A percentile compares a stretch with the other conserved stretches of the same genome.
Conservation (phyloP, 768 basidiomycete species). For the Boletus edulis region DNA sequence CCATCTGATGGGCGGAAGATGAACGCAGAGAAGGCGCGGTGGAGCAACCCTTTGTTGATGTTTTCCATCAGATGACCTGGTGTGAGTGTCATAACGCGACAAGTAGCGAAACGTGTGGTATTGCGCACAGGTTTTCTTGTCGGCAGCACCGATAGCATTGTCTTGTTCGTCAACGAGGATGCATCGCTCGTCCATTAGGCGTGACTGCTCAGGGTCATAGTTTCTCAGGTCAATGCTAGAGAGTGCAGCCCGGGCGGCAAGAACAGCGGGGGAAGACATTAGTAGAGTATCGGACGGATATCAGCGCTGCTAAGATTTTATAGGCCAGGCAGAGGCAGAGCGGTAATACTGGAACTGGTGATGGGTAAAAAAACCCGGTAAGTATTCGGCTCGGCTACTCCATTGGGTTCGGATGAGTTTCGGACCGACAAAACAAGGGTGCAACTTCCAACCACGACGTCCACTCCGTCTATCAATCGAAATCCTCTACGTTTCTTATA, state of each 20-base stretch:
- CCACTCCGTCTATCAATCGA: neutral
- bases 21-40: constrained; percentile 97
- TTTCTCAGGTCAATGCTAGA: constrained; percentile 72
- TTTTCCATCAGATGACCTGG: constrained; percentile 95
- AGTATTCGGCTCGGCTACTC: neutral
- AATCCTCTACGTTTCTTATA: constrained; percentile 18
- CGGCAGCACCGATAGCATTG: constrained; percentile 76
- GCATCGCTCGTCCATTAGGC: constrained; percentile 94
- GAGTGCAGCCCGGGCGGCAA: constrained; percentile 61
- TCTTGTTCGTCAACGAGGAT: constrained; percentile 91
- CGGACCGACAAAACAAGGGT: constrained; percentile 4
- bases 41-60: constrained; percentile 89
- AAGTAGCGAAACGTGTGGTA: constrained; percentile 11
- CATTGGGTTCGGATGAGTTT: neutral
- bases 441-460: neutral
- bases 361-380: neutral
- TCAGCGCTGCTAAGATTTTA: constrained; percentile 4
- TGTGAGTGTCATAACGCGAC: neutral
- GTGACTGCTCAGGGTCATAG: constrained; percentile 92
- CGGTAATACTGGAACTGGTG: neutral
- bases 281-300: constrained; percentile 8
- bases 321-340: neutral
- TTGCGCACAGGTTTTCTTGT: constrained; percentile 92
- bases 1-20: constrained; percentile 94
- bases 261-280: constrained; percentile 61